phyloP scores from a whole-genome alignment of 768 basidiomycete genomes.

The Phaffia tasmanica region DNA sequence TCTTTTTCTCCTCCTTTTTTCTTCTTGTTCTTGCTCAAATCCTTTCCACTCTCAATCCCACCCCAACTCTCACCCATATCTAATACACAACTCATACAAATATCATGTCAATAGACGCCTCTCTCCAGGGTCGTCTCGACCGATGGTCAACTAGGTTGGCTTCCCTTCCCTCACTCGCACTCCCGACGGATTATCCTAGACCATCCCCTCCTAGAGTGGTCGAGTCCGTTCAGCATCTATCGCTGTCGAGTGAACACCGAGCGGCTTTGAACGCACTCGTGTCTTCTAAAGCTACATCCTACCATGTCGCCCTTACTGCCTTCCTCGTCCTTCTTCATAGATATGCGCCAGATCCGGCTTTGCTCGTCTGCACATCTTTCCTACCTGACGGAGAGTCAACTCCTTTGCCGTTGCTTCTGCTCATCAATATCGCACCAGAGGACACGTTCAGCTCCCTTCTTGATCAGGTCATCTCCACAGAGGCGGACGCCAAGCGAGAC shows the following conservation, averaged over 20 bases:
- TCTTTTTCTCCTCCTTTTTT: too few relatives aligned
- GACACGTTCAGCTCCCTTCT: slow-evolving; percentile 87
- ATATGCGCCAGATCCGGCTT: slow-evolving; percentile 88
- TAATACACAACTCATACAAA: neutral
- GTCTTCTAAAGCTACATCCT: slow-evolving; percentile 37
- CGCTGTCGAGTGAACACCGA: slow-evolving; percentile 11
- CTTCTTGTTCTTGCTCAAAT: neutral
- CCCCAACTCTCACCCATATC: neutral
- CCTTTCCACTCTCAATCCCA: neutral
- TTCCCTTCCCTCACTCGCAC: slow-evolving; percentile 73
- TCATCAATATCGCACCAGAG: slow-evolving; percentile 66
- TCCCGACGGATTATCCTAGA: slow-evolving; percentile 93
- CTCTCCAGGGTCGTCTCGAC: slow-evolving; percentile 30
- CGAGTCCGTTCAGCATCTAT: slow-evolving; percentile 64
- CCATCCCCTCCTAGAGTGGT: slow-evolving; percentile 64
- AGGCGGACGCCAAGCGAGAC: slow-evolving; percentile 70
- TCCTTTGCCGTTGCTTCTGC: slow-evolving; percentile 72
- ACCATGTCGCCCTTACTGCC: slow-evolving; percentile 82
- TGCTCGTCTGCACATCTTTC: slow-evolving; percentile 49
- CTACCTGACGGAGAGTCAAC: neutral
- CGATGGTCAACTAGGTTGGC: slow-evolving; percentile 48
- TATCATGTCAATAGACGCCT: slow-evolving; percentile 4
- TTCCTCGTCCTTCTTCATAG: slow-evolving; percentile 83
- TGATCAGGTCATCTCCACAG: slow-evolving; percentile 68
- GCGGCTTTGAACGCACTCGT: slow-evolving; percentile 30